phyloP scores from a whole-genome alignment of 208 protist species.

The Crithidia acanthocephali region DNA sequence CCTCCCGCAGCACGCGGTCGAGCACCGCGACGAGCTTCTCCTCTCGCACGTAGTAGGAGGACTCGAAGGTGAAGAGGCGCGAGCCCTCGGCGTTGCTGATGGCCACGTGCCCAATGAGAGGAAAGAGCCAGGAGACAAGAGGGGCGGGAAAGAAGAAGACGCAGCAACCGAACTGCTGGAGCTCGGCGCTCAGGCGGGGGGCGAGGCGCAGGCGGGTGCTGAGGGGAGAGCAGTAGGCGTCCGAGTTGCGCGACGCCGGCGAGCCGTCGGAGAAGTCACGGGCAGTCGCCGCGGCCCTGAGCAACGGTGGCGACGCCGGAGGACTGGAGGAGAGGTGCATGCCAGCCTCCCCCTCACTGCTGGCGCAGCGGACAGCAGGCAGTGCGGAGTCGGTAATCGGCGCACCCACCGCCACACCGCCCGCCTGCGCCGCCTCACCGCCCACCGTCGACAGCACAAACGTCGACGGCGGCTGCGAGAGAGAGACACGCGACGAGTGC shows the following conservation, averaged over 20 bases:
- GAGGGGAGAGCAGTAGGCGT: conserved; percentile 10
- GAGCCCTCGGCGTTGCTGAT: conserved; percentile 83
- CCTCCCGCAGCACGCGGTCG: conserved; percentile 32
- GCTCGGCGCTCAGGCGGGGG: conserved; percentile 9
- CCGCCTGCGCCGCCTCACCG: background rate
- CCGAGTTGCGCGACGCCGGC: background rate
- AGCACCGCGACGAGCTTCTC: conserved; percentile 58
- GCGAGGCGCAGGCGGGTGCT: conserved; percentile 2
- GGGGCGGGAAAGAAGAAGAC: conserved; percentile 89
- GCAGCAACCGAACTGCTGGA: conserved; percentile 80
- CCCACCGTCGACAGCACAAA: conserved; percentile 2
- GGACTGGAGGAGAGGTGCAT: conserved; percentile 2
- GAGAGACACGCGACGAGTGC: background rate
- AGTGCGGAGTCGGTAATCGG: background rate
- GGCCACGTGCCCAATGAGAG: conserved; percentile 78
- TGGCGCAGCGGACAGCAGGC: background rate
- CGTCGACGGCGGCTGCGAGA: conserved; percentile 5
- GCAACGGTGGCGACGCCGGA: background rate
- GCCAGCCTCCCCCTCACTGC: background rate
- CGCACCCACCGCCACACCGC: background rate
- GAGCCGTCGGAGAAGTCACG: conserved; percentile 4
- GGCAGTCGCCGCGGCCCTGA: background rate
- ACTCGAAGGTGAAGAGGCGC: conserved; percentile 70
- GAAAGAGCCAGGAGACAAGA: conserved; percentile 81
- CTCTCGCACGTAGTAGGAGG: conserved; percentile 69